Evolutionary conservation across 225 moss, liverwort and hornwort genomes (phyloP).

Genomic region (Polytrichum formosum): DNA sequence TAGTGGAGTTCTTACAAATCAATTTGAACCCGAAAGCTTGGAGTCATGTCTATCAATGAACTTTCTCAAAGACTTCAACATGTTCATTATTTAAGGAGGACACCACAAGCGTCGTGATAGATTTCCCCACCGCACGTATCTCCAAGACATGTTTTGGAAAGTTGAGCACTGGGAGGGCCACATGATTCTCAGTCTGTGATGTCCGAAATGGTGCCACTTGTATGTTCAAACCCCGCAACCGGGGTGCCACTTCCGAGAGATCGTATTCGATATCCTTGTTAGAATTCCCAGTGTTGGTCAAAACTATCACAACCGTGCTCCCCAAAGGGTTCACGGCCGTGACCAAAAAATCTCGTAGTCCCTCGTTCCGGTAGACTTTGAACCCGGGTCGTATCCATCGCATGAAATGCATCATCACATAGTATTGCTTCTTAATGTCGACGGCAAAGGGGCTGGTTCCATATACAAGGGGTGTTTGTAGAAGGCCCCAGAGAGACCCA

Average conservation of each 20-base stretch:
- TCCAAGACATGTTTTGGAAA: slow-evolving; percentile 39
- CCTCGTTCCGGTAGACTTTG: slow-evolving; percentile 51
- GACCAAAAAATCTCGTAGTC: slow-evolving; percentile 64
- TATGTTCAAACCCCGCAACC: slow-evolving; percentile 23
- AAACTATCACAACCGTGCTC: slow-evolving; percentile 58
- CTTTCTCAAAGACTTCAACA: slow-evolving; percentile 19
- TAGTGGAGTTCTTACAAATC: too few species aligned
- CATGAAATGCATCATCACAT: slow-evolving; percentile 81
- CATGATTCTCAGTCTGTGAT: slow-evolving; percentile 57
- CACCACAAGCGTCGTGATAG: slow-evolving; percentile 76
- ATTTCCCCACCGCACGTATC: slow-evolving; percentile 55
- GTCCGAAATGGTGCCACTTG: slow-evolving; percentile 68
- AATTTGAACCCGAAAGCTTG: too few species aligned
- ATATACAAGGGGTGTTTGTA: slow-evolving; percentile 71
- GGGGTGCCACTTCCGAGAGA: slow-evolving; percentile 46
- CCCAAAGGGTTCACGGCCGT: slow-evolving; percentile 63
- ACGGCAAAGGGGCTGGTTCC: slow-evolving; percentile 40
- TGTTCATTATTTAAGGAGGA: slow-evolving; percentile 11
- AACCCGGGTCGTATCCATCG: slow-evolving; percentile 91
- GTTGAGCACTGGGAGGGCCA: slow-evolving; percentile 40
- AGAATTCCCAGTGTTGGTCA: slow-evolving; percentile 56
- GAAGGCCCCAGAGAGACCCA: slow-evolving; percentile 77
- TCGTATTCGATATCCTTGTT: slow-evolving; percentile 78
- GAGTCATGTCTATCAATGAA: background rate
- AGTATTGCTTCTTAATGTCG: slow-evolving; percentile 84